Conservation (phyloP, 352 stramenopile genomes). For the Pythium coloratum region DNA sequence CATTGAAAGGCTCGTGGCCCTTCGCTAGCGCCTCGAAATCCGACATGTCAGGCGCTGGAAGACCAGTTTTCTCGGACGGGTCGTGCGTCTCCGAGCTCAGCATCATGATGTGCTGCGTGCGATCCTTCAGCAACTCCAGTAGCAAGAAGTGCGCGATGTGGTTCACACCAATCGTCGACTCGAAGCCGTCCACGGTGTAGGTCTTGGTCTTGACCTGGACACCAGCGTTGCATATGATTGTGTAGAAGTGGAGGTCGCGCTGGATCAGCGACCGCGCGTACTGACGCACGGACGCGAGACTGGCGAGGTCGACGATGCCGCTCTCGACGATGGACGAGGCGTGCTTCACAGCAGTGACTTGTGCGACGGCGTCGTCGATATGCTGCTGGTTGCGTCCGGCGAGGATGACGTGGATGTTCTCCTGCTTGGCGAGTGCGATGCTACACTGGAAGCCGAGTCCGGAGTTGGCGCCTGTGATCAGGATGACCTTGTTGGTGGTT, state of each 20-base stretch:
- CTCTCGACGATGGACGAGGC: slow-evolving; percentile 26
- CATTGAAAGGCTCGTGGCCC: too few relatives aligned
- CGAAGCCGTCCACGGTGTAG: slow-evolving; percentile 36
- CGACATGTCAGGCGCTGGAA: too few relatives aligned
- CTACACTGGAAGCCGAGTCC: slow-evolving; percentile 36
- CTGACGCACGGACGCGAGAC: slow-evolving; percentile 28
- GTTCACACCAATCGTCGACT: slow-evolving; percentile 42
- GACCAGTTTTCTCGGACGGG: slow-evolving; percentile 21
- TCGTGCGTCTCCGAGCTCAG: slow-evolving; percentile 28
- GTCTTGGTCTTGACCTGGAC: slow-evolving; percentile 26
- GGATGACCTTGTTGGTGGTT: slow-evolving; percentile 26
- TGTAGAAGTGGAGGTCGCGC: slow-evolving; percentile 25
- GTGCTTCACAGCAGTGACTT: slow-evolving; percentile 8
- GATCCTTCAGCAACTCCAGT: slow-evolving; percentile 20
- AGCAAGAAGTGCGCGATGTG: slow-evolving; percentile 46
- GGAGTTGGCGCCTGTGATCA: slow-evolving; percentile 40
- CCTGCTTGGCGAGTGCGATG: slow-evolving; percentile 26
- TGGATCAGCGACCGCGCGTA: slow-evolving; percentile 23
- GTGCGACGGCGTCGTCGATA: slow-evolving; percentile 24
- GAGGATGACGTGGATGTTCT: slow-evolving; percentile 33
- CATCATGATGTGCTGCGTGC: slow-evolving; percentile 28
- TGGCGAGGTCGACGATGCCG: slow-evolving; percentile 37
- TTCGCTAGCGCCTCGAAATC: too few relatives aligned
- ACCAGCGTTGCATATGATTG: slow-evolving; percentile 47
- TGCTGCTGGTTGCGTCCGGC: slow-evolving; percentile 30